Evolutionary conservation across 1,284 basidiomycete species (phyloP), one percentile per base, ranked within the genome.

Genomic region (Fomitopsis betulina): DNA sequence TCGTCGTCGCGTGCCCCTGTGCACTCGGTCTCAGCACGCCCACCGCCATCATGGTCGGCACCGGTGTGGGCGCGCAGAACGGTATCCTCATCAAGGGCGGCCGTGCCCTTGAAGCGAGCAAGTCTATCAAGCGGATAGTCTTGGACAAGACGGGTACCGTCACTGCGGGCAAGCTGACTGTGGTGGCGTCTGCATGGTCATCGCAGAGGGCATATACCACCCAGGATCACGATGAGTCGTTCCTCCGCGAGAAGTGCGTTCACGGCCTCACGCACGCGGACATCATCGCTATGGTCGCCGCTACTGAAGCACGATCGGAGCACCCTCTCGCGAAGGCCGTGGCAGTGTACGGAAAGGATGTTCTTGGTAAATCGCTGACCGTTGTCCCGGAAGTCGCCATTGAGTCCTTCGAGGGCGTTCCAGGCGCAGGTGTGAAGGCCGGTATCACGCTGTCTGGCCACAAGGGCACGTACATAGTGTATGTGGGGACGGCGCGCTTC

Each of bases 21-120:
- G 97, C 97, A 0, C 82, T 99, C 30, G 97, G 97, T 3, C 82
- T 99, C 56, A 93, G 92, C 59, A 99, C 97, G 0, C 97, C 97
- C 0, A 99, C 97, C 0, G 97, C 97, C 1, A 96, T 99, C 73
- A 99, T 99, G 97, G 97, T 99, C 40, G 97, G 97, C 32, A 99
- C 97, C 0, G 97, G 97, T 0, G 89, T 99, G 56, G 97, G 97
- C 1, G 97, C 97, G 12, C 84, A 92, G 77, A 95, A 98, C 68
- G 97, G 97, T 0, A 99, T 99, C 62, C 77, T 99, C 52, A 98
- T 99, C 84, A 99, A 99, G 72, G 96, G 97, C 47, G 97, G 96
- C 3, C 81, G 90, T 21, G 95, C 97, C 2, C 79, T 99, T 43
- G 97, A 99, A 71, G 94, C 94, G 3, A 95, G 93, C 70, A 87